Evolutionary conservation across 2,329 filamentous ascomycete genomes (phyloP).

Genomic region (Gyromitra esculenta): DNA sequence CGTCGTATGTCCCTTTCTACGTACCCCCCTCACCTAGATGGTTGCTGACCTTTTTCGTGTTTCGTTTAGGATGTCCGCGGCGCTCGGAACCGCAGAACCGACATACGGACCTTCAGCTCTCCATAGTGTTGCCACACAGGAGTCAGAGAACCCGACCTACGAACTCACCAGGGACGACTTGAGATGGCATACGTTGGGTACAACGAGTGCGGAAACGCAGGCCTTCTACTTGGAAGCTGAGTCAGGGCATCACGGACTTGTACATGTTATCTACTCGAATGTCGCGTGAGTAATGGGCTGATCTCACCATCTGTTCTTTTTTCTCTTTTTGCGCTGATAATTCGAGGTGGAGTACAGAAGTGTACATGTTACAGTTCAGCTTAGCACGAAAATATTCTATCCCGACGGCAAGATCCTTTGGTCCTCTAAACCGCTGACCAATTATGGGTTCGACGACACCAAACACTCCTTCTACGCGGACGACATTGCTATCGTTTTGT

Average conservation of each 20-base stretch:
- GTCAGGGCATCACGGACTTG: conserved; percentile 77
- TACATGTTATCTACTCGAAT: conserved; percentile 97
- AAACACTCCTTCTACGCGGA: conserved; percentile 86
- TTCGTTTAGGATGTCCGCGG: conserved; percentile 71
- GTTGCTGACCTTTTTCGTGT: conserved; percentile 12
- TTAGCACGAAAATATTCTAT: conserved; percentile 93
- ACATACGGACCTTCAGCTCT: conserved; percentile 92
- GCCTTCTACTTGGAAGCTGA: conserved; percentile 90
- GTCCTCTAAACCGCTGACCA: conserved; percentile 80
- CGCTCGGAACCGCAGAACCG: conserved; percentile 94
- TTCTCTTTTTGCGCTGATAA: background rate
- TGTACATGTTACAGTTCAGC: conserved; percentile 88
- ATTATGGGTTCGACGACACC: conserved; percentile 85
- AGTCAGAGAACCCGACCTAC: conserved; percentile 70
- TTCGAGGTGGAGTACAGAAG: conserved; percentile 62
- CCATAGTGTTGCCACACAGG: conserved; percentile 76
- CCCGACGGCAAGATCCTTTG: conserved; percentile 78
- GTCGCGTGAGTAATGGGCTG: conserved; percentile 72
- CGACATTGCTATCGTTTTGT: conserved; percentile 83
- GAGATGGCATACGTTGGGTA: conserved; percentile 82
- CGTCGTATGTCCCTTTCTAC: conserved; percentile 44
- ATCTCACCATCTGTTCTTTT: conserved; percentile 25
- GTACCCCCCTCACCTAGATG: background rate
- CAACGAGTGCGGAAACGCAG: conserved; percentile 92
- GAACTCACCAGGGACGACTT: conserved; percentile 80